These are phyloP conservation scores for Murraya paniculata DNA, from an alignment of 345 rosid genomes.

Conservation along the genomic window DNA sequence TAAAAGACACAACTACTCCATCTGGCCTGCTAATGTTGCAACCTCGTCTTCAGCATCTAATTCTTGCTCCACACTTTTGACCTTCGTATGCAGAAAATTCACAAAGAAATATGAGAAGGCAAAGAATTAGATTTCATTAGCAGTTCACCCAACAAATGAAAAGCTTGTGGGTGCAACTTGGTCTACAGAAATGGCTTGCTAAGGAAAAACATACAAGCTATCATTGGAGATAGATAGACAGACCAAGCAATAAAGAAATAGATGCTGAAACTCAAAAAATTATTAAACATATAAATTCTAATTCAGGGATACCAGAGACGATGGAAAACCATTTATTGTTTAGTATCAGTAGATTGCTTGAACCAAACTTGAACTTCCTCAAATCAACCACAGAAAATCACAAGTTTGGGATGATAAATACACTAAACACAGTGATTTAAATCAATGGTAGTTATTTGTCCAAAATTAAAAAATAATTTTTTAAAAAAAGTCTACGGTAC, in stretches of 20 bases:
- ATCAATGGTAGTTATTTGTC: not conserved
- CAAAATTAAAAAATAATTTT: no score
- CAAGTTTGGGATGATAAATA: not conserved
- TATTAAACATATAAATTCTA: not conserved
- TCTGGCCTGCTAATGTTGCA: conserved; percentile 43
- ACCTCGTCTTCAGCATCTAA: conserved; percentile 66
- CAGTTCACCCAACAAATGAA: not conserved
- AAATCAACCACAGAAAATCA: not conserved
- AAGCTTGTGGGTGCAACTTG: not conserved
- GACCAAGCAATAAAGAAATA: not conserved
- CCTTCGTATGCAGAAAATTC: conserved; percentile 42
- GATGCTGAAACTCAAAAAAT: not conserved
- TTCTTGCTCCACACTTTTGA: conserved; percentile 88
- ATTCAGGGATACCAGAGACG: not conserved
- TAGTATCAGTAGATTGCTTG: not conserved
- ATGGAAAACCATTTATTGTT: not conserved
- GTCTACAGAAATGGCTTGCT: not conserved
- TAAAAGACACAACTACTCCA: conserved; percentile 35
- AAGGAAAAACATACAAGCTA: not conserved
- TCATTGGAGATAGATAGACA: not conserved
- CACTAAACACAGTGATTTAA: not conserved
- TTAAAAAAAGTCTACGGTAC: not conserved
- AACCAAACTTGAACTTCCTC: not conserved
- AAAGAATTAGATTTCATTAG: not conserved
- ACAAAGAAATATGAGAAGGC: conserved; percentile 6